Percentiles rank a stretch among this genome's conserved stretches.
Evolutionary conservation across 108 stramenopile genomes (phyloP).

Genomic region (Fragilariopsis cylindrus): DNA sequence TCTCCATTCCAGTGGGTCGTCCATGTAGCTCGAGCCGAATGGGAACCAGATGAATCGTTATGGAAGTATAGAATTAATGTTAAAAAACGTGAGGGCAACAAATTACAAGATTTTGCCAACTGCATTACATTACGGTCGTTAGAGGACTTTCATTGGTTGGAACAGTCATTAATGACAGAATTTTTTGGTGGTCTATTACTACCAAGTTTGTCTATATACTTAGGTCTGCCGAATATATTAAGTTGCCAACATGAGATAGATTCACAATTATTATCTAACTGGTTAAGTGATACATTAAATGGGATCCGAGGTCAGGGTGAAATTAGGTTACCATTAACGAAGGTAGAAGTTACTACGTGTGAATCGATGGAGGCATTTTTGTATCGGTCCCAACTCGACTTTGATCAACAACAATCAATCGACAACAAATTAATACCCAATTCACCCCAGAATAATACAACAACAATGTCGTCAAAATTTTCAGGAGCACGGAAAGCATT

Average conservation of each 20-base stretch:
- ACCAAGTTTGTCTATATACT: slow-evolving; percentile 56
- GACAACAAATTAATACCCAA: slow-evolving; percentile 6
- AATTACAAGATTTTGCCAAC: slow-evolving; percentile 34
- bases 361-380: slow-evolving; percentile 87
- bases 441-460: neutral
- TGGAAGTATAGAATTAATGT: slow-evolving; percentile 52
- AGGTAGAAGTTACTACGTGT: slow-evolving; percentile 43
- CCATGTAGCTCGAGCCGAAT: slow-evolving; percentile 49
- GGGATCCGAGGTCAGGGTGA: slow-evolving; percentile 82
- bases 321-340: slow-evolving; percentile 8
- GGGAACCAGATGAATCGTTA: slow-evolving; percentile 39
- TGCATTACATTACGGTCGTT: slow-evolving; percentile 58
- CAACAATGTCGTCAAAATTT: neutral
- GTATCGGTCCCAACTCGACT: slow-evolving; percentile 52
- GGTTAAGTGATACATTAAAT: slow-evolving; percentile 81
- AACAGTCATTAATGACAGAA: slow-evolving; percentile 65
- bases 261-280: slow-evolving; percentile 49
- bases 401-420: neutral
- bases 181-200: slow-evolving; percentile 70
- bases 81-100: slow-evolving; percentile 24
- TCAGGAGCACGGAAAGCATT: neutral
- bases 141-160: slow-evolving; percentile 79
- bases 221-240: slow-evolving; percentile 42
- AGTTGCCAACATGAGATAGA: slow-evolving; percentile 49
- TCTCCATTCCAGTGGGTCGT: slow-evolving; percentile 39